Evolutionary conservation across 805 yeast genomes (phyloP), one percentile per base, ranked within the genome.

Genomic region (Candida rishiriensis): DNA sequence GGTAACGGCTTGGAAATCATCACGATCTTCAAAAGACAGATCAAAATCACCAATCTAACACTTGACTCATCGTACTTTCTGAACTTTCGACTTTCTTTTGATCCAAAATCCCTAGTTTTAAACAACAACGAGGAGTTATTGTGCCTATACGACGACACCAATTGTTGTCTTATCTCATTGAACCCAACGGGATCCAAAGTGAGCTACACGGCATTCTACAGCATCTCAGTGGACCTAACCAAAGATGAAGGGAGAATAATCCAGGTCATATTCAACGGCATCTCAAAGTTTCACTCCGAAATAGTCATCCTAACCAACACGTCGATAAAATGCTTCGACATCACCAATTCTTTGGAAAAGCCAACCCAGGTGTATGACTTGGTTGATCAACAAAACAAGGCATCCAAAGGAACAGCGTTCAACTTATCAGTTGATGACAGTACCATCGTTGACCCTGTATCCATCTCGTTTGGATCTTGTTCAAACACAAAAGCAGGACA

Each of bases 391-490:
- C 14, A 21, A 13, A 21, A 28, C 16, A 14, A 18, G 15, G 33
- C 17, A 6, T 34, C 29, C 16, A 14, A 18, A 13, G 33, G 26
- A 6, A 34, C 29, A 11, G 35, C 43, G 2, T 43, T 40, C 34
- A 50, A 56, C 35, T 42, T 67, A 42, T 48, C 53, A 32, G 37
- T 33, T 34, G 39, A 31, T 8, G n/a, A 16, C 5, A 37, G 41
- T 2, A 33, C 42, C 10, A 45, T 63, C 16, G 43, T 51, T 26
- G 67, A 68, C 40, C 70, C 71, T 40, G 66, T 71, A 35, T 63
- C 80, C 21, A 64, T 73, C 49, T 42, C 66, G 40, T 68, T 80
- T 63, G 79, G 83, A 36, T 60, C 78, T 2, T 42, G 59, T 14
- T 3, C 56, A 1, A 52, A 39, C 10, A 14, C 10, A 13, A 34